Base-by-base conservation (phyloP, 805 yeast species). In the Peterozyma xylosa region DNA sequence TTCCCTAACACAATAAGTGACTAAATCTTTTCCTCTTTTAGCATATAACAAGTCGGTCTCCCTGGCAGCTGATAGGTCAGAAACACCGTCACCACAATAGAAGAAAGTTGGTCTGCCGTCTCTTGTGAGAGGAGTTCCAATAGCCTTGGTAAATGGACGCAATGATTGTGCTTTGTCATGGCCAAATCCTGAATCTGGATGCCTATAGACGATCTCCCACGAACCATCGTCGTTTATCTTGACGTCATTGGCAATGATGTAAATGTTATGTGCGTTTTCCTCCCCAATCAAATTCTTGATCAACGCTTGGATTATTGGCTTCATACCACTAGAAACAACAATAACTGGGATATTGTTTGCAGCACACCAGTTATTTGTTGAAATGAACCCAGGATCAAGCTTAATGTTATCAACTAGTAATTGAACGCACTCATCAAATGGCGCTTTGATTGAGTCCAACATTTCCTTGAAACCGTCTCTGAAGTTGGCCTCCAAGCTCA, bases 71-170 rank as follows among this genome's bases (percentile, higher is more conserved):
- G 88, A 78, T 53, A 93, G 70, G 63, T 93, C 99, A 38, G 95
- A 82, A 30, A 93, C 96, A 50, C 99, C 99, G 62, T 93, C 99
- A 47, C 99, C 99, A 57, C 96, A 86, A 70, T 93, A 93, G 61
- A 91, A 87, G 53, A 88, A 73, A 35, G 70, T 68, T 13, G 95
- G 96, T 40, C 76, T 71, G 16, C 62, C 56, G 7, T 55, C 60
- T 16, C 60, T 59, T 10, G 59, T 48, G 18, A 55, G 67, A 57
- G 46, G 70, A 61, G 50, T 40, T 4, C 27, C 27, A 21, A 7
- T 7, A 21, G 27, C 27, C 7, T 21, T 21, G 43, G 53, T 44
- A 50, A 68, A 71, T 41, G 71, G 70, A 45, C 76, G 73, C 54
- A 93, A 91, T 29, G 93, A 83, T 45, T 76, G 73, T 30, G 96